phyloP scores from a whole-genome alignment of 2,329 filamentous ascomycete genomes.

The Colletotrichum siamense region DNA sequence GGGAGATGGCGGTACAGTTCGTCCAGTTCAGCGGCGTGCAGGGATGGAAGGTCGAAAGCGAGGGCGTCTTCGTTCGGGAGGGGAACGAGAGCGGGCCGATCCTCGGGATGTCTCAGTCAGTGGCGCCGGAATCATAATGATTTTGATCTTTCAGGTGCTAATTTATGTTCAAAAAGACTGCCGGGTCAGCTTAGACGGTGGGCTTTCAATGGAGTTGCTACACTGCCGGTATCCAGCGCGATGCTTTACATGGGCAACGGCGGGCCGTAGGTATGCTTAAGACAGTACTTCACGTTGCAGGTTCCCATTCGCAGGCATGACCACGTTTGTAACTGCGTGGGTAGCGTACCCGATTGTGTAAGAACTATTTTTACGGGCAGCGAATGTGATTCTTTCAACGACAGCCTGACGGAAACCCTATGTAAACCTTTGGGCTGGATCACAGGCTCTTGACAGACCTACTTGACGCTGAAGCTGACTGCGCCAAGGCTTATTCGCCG shows the following conservation, averaged over 20 bases:
- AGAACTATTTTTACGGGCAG: not conserved
- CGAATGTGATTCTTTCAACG: not conserved
- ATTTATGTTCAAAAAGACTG: not conserved
- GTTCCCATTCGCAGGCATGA: not conserved
- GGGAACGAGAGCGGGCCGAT: conserved; percentile 20
- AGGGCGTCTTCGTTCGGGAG: conserved; percentile 48
- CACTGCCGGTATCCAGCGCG: conserved; percentile 31
- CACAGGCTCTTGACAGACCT: accelerated
- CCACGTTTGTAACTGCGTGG: accelerated
- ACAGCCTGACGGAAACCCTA: accelerated
- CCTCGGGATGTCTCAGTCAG: conserved; percentile 21
- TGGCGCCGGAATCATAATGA: conserved; percentile 11
- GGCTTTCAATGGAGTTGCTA: conserved; percentile 32
- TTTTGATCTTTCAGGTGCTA: not conserved
- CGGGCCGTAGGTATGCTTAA: not conserved
- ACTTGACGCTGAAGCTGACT: not conserved
- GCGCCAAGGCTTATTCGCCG: not conserved
- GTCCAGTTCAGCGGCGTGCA: conserved; percentile 38
- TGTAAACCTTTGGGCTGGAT: accelerated
- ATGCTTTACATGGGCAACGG: conserved; percentile 26
- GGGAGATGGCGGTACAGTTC: conserved; percentile 50
- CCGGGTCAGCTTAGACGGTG: conserved; percentile 31
- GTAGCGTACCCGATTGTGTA: not conserved
- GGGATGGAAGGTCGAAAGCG: conserved; percentile 48
- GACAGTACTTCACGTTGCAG: not conserved